Base-by-base conservation (phyloP, 169 alveolate genomes). In the Plasmodium malariae region DNA sequence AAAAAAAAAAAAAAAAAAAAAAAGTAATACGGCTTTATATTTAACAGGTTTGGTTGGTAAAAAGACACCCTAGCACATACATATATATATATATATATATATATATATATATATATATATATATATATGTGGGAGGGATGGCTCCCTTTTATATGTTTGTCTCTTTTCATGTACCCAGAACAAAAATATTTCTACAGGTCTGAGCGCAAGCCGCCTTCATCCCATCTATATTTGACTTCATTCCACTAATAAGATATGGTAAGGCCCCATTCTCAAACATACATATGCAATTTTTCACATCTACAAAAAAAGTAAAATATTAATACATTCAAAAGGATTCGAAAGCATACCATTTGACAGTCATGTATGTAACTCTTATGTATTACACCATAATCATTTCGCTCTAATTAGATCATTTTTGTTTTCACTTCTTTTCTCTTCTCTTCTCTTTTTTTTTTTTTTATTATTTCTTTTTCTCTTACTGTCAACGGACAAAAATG, bases 171-270 rank as follows among this genome's bases (percentile, higher is more conserved):
- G 24, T 65, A 93, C 98, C 97, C 17, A 94, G 74, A 28, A 95
- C 96, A 93, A 94, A 97, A 26, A 97, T 95, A 68, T 97, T 97
- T 68, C 98, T 93, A 48, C 97, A 95, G 1, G 97, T 96, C 63
- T 95, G 97, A 1, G 98, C 98, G 19, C 97, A 95, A 5, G 98
- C 98, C 3, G 98, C 98, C 48, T 98, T 88, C 93, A 96, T 93
- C 17, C 98, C 98, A 57, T 94, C 98, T 54, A 95, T 94, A 26
- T 87, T 89, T 32, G 98, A 94, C 21, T 93, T 93, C 98, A 96
- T 95, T 54, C 97, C 96, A 36, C 94, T 93, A 48, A 97, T 93
- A 87, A 97, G 57, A 55, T 93, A 86, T 60, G 97, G 97, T 54
- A 97, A 48, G 17, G 97, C 98, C 0, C 98, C 98, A 43, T 95